Base-by-base conservation (phyloP, 495 filamentous ascomycete genomes). In the Bacidia rubella region DNA sequence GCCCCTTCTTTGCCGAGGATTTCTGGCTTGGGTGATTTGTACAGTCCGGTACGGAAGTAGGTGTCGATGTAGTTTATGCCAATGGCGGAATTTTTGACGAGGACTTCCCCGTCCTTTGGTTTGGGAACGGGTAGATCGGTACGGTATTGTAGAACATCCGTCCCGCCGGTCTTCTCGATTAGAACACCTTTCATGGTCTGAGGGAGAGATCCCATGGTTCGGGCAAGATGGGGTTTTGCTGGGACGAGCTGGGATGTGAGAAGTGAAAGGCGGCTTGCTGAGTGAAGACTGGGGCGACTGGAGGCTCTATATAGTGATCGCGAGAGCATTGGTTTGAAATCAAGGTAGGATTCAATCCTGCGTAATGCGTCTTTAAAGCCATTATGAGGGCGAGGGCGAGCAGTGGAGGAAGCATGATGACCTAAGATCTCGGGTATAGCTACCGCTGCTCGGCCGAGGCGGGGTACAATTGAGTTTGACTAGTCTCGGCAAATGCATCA, bases 1-100 rank as follows among this genome's bases (percentile, higher is more conserved):
- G 80, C 77, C 46, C 76, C 87, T 76, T 98, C 92, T 47, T 82
- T 83, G 58, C 92, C 92, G 17, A 90, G 81, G 51, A 87, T 78
- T 54, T 86, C 78, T 15, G 90, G 92, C 61, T 82, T 82, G 2
- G 85, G 72, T 2, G 80, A 68, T 0, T 76, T 72, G 70, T 96
- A 98, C 38, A 95, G 79, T 20, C 92, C 92, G 10, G 78, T 82
- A 58, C 90, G 87, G 80, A 90, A 94, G 67, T 97, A 95, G 41
- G 57, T 63, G 57, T 71, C 67, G 64, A 96, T 95, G 68, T 80
- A 97, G 67, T 97, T 95, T 50, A 97, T 71, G 17, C 90, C 90
- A 42, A 86, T 76, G 60, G 79, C 85, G 51, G 86, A 79, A 63
- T 96, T 96, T 66, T 86, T 85, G 44, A 97, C 78, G 2, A 97